Base-by-base conservation (phyloP, 2,329 filamentous ascomycete genomes). In the Hypoxylon sp. region DNA sequence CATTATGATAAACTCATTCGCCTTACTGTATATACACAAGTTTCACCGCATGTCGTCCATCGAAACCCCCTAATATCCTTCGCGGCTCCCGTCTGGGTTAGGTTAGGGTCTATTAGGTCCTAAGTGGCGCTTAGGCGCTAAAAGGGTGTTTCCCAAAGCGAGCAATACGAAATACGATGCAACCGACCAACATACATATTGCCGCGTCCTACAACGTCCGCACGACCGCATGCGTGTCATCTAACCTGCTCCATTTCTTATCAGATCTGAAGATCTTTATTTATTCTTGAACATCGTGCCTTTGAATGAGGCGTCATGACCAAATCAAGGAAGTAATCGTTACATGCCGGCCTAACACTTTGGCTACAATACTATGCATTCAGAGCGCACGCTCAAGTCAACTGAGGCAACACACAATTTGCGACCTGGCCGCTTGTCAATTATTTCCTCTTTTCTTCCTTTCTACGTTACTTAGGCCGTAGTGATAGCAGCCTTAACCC, bases 121-220 rank as follows among this genome's bases (percentile, higher is more conserved):
- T n/a, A 21, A 21, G 60, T 43, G 47, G 48, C 61, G 39, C 9
- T 23, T 46, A 25, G 39, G 46, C 53, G 37, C 39, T 57, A 46
- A 52, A 19, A 9, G 4, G 25, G 23, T 32, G 37, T 9, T 25
- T 25, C n/a, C 21, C 2, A 61, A 63, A 59, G 16, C 63, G 63
- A 66, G 63, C 34, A 62, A 66, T 66, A 66, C 63, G 63, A 66
- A 60, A 66, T 66, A 66, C 63, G 59, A 58, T 55, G 34, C 50
- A 27, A 23, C 46, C 55, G n/a, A n/a, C 41, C 32, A 19, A n/a
- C 30, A 51, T 25, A 43, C 23, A n/a, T n/a, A n/a, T n/a, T n/a
- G n/a, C 45, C 5, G 25, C 4, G 5, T 41, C 11, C 37, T 41
- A 14, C 37, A 41, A 41, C 37, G 8, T 16, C n/a, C n/a, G 37